Evolutionary conservation across 164 flowering plant genomes (phyloP).

Genomic region (Tinospora cordifolia): DNA sequence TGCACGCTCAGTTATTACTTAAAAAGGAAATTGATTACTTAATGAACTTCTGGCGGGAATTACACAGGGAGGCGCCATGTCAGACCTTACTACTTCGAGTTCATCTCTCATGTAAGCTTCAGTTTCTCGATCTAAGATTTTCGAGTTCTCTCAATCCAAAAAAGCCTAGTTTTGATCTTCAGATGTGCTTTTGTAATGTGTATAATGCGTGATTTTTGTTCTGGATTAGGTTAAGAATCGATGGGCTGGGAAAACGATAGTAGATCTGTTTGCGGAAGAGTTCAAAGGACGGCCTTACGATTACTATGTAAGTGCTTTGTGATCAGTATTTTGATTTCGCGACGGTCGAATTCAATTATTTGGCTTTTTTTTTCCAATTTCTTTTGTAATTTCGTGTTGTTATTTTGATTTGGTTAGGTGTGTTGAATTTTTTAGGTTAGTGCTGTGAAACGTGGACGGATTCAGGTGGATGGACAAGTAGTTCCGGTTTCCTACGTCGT

Average conservation of each 20-base stretch:
- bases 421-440: slow-evolving; percentile 36
- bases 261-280: slow-evolving; percentile 81
- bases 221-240: slow-evolving; percentile 59
- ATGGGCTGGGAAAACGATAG: slow-evolving; percentile 89
- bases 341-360: neutral
- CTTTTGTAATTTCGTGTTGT: too few relatives aligned
- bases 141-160: neutral
- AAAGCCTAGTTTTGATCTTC: neutral
- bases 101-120: slow-evolving; percentile 62
- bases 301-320: slow-evolving; percentile 53
- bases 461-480: slow-evolving; percentile 77
- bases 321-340: neutral
- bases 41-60: slow-evolving; percentile 30
- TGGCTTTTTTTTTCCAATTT: too few relatives aligned
- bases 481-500: slow-evolving; percentile 68
- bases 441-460: slow-evolving; percentile 80
- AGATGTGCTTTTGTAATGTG: too few relatives aligned
- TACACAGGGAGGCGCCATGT: slow-evolving; percentile 76
- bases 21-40: neutral
- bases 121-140: neutral
- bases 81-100: slow-evolving; percentile 90
- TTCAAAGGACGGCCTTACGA: slow-evolving; percentile 76
- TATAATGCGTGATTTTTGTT: slow-evolving; percentile 10
- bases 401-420: too few relatives aligned
- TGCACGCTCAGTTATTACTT: neutral